Evolutionary conservation across 306 rosid genomes (phyloP).

Genomic region (Pyrus pyrifolia): DNA sequence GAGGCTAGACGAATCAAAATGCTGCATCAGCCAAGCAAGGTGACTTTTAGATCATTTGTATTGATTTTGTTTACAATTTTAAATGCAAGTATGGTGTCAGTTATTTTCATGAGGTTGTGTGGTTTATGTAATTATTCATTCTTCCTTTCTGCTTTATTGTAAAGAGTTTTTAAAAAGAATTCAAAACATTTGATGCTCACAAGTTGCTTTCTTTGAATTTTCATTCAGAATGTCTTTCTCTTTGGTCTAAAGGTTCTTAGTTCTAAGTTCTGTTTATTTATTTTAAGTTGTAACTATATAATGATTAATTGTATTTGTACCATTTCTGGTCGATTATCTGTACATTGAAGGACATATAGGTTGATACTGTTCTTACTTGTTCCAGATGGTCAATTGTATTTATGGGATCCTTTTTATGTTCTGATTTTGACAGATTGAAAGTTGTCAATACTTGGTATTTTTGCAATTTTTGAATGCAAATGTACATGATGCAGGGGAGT

Average conservation of each 20-base stretch:
- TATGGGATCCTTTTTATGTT: background rate
- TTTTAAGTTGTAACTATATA: background rate
- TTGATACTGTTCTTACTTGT: background rate
- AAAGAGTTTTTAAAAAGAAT: background rate
- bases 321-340: background rate
- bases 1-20: constrained; percentile 91
- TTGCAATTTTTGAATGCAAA: background rate
- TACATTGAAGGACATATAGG: background rate
- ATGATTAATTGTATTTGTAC: background rate
- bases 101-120: background rate
- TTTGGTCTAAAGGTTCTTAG: background rate
- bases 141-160: background rate
- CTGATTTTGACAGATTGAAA: background rate
- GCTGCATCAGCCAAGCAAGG: constrained; percentile 99
- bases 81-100: background rate
- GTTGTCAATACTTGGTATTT: background rate
- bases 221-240: background rate
- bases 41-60: constrained; percentile 15
- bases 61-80: background rate
- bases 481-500: background rate
- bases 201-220: background rate
- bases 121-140: background rate
- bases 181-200: background rate
- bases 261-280: background rate
- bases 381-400: background rate